Base-by-base conservation (phyloP, 2,329 filamentous ascomycete genomes). In the Stagonosporopsis cucurbitacearum region DNA sequence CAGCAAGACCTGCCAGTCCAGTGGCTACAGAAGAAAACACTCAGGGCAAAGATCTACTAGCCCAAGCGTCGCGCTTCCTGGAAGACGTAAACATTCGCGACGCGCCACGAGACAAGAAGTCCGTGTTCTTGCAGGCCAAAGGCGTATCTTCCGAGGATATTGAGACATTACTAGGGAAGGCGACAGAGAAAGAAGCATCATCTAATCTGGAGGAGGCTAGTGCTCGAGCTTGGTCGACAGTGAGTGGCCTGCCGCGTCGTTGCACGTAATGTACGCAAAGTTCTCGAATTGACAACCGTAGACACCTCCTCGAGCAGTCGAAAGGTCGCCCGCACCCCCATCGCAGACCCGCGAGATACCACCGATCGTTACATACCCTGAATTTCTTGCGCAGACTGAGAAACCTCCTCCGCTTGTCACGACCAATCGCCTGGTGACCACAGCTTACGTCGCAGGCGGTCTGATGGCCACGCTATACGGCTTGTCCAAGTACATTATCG, bases 51-150 rank as follows among this genome's bases (percentile, higher is more conserved):
- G 50, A 63, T 12, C 49, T 77, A 32, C 68, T 90, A 32, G 86
- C 91, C 15, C 86, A 92, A 69, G 92, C 92, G 25, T 82, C 84
- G 39, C 84, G 81, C 49, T 97, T 96, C 70, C 82, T 97, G 4
- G 80, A 90, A 46, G 88, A 96, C 57, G 86, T 90, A 7, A 81
- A 82, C 19, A 90, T 96, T 54, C 86, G 84, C 55, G 79, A 88
- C 74, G 86, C 88, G 30, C 81, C 88, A 0, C 81, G 82, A 40
- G 88, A 91, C 52, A 88, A 86, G 75, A 96, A 96, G 78, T 80
- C 84, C 19, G 83, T 84, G 7, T 96, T 96, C 65, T 78, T 97
- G 1, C 83, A 87, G 68, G 85, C 85, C 46, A 97, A 97, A 73
- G 91, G 91, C 3, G 78, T 96, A 7, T 78, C 77, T 3, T 78